These are phyloP conservation scores for Setaria italica DNA, from an alignment of 202 grass and related monocot genomes.

Conservation along the genomic window DNA sequence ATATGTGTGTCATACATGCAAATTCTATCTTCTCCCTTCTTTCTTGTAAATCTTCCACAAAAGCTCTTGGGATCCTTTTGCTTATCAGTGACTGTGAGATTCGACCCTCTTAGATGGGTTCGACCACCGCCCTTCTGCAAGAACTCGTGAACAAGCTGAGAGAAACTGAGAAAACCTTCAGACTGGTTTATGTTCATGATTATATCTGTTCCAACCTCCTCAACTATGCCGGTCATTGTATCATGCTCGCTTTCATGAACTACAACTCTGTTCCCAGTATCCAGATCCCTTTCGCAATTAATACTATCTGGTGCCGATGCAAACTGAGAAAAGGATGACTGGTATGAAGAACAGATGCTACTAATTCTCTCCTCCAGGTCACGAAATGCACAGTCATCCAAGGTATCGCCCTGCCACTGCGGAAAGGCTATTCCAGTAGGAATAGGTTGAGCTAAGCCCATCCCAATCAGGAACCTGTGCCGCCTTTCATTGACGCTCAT, in stretches of 20 bases:
- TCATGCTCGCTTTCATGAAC: slow-evolving; percentile 35
- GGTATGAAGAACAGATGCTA: slow-evolving; percentile 43
- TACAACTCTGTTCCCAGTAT: slow-evolving; percentile 31
- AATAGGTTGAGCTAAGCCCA: slow-evolving; percentile 57
- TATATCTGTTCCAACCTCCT: slow-evolving; percentile 49
- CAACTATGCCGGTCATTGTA: neutral
- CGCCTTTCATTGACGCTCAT: slow-evolving; percentile 67
- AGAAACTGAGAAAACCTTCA: slow-evolving; percentile 46
- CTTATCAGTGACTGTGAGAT: neutral
- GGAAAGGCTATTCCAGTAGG: slow-evolving; percentile 28
- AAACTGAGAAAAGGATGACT: slow-evolving; percentile 50
- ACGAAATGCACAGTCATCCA: neutral
- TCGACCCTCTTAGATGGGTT: neutral
- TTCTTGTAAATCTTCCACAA: slow-evolving; percentile 57
- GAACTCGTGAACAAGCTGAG: slow-evolving; percentile 43
- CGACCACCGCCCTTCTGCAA: slow-evolving; percentile 14
- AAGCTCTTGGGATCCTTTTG: slow-evolving; percentile 32
- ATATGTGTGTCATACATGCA: slow-evolving; percentile 23
- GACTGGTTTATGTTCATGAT: slow-evolving; percentile 49
- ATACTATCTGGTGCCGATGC: slow-evolving; percentile 22
- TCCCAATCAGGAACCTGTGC: slow-evolving; percentile 57
- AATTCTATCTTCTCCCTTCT: slow-evolving; percentile 30
- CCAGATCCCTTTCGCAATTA: slow-evolving; percentile 50
- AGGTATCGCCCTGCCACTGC: slow-evolving; percentile 25
- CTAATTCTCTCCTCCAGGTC: slow-evolving; percentile 50